phyloP scores from a whole-genome alignment of 129 eudicot genomes.

The Escallonia rubra region DNA sequence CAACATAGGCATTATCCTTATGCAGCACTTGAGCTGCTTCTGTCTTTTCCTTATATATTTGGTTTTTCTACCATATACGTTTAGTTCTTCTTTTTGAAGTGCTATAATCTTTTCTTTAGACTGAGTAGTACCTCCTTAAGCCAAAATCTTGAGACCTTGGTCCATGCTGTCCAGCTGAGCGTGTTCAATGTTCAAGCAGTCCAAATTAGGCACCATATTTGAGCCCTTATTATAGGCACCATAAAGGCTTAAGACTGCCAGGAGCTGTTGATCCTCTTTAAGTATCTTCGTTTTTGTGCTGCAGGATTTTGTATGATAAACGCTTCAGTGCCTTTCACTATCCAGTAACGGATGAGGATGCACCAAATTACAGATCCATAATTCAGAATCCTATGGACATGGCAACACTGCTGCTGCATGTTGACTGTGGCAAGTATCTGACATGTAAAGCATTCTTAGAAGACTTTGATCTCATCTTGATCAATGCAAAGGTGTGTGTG shows the following conservation, averaged over 20 bases:
- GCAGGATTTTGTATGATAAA: conserved; percentile 91
- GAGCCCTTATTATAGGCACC: no score
- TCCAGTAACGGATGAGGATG: conserved; percentile 97
- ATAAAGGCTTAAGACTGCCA: no score
- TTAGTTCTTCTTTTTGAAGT: no score
- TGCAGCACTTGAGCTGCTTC: no score
- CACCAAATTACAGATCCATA: conserved; percentile 89
- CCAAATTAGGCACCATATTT: no score
- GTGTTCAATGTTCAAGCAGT: no score
- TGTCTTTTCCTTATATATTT: no score
- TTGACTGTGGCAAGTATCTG: conserved; percentile 84
- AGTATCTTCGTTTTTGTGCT: conserved; percentile 6
- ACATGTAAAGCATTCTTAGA: conserved; percentile 71
- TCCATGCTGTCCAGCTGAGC: neutral
- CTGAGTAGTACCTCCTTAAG: no score
- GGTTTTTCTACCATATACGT: no score
- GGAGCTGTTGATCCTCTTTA: neutral
- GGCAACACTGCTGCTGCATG: conserved; percentile 85
- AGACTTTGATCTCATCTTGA: conserved; percentile 88
- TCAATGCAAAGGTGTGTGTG: conserved; percentile 74
- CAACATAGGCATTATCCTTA: no score
- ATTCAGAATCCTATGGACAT: conserved; percentile 98
- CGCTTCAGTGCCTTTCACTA: conserved; percentile 89
- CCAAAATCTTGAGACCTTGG: neutral
- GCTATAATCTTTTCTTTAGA: no score